Percentiles rank a stretch among this genome's conserved stretches.
These are phyloP conservation scores for Lasiodiplodia sp. DNA, from an alignment of 2,329 filamentous ascomycete genomes.

Conservation along the genomic window DNA sequence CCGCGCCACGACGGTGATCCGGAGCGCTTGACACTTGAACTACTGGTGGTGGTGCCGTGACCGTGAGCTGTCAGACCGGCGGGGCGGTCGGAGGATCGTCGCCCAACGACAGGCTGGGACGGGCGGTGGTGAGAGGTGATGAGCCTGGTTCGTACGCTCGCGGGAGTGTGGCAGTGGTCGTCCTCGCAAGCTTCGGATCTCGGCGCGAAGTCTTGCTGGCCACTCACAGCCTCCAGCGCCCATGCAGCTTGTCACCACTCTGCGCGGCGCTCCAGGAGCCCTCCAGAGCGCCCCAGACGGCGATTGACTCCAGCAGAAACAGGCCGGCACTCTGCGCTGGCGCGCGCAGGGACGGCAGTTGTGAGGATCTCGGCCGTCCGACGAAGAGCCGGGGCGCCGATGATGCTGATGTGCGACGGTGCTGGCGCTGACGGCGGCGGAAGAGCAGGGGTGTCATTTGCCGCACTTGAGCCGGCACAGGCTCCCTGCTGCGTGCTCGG, in stretches of 20 bases:
- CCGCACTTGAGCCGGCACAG: constrained; percentile 2
- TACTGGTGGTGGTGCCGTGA: not conserved
- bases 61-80: constrained; percentile 10
- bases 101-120: not conserved
- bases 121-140: constrained; percentile 24
- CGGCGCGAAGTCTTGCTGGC: constrained; percentile 1
- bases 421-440: constrained; percentile 17
- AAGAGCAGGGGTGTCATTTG: not conserved
- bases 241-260: not conserved
- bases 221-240: constrained; percentile 13
- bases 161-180: constrained; percentile 13
- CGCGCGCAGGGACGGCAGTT: constrained; percentile 8
- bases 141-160: constrained; percentile 3
- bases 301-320: constrained; percentile 4
- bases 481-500: constrained; percentile 5
- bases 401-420: constrained; percentile 22
- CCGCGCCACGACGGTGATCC: constrained; percentile 6
- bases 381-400: constrained; percentile 12
- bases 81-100: constrained; percentile 3
- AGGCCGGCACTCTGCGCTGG: not conserved
- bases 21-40: not conserved
- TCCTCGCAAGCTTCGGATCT: constrained; percentile 4
- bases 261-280: not conserved
- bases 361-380: not conserved
- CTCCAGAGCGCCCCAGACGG: not conserved